Conservation (phyloP, 306 rosid species). For the Cotoneaster glaucophyllus region DNA sequence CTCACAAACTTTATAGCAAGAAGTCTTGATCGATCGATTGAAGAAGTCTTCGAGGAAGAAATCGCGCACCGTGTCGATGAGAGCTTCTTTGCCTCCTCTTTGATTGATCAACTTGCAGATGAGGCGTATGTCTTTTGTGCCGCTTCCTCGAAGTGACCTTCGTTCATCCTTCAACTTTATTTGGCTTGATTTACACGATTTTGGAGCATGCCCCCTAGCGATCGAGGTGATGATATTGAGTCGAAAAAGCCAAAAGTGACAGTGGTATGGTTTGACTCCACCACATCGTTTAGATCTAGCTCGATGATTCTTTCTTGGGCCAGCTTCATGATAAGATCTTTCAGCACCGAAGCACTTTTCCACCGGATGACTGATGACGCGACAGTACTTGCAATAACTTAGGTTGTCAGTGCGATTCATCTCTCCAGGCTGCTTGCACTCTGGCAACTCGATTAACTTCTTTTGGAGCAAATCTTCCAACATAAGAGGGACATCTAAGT, state of each 20-base stretch:
- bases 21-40: no score
- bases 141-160: rapidly evolving
- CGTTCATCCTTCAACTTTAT: background rate
- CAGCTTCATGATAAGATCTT: no score
- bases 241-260: no score
- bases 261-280: no score
- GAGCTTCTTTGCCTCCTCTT: background rate
- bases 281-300: no score
- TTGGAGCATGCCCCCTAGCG: background rate
- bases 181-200: background rate
- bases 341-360: no score
- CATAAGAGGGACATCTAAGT: no score
- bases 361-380: rapidly evolving
- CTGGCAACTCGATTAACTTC: background rate
- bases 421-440: background rate
- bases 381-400: background rate
- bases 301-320: no score
- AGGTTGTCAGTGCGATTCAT: background rate
- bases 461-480: background rate
- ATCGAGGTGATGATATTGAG: background rate
- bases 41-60: no score
- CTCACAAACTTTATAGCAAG: no score
- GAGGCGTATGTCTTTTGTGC: background rate
- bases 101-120: no score
- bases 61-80: rapidly evolving